Conservation (phyloP, 2,329 filamentous ascomycete species). For the Epichloe brachyelytri region DNA sequence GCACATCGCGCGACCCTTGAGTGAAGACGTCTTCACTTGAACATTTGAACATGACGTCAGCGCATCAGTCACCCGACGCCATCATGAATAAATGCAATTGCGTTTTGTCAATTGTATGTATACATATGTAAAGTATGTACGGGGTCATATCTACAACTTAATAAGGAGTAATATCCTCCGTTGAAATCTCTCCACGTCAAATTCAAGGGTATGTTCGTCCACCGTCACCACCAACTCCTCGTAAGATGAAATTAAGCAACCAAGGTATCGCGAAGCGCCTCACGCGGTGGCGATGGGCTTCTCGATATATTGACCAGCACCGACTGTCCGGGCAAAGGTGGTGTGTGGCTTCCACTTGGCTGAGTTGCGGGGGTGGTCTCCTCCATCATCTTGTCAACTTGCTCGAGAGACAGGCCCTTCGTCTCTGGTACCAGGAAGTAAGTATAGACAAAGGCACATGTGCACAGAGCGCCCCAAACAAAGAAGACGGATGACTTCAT, state of each 20-base stretch:
- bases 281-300: constrained; percentile 11
- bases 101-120: neutral
- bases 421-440: constrained; percentile 66
- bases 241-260: neutral
- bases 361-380: constrained; percentile 69
- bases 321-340: constrained; percentile 47
- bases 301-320: constrained; percentile 19
- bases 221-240: neutral
- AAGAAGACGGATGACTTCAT: constrained; percentile 61
- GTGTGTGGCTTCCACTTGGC: constrained; percentile 60
- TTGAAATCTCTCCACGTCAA: neutral
- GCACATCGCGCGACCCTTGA: no score
- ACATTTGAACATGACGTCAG: no score
- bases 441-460: constrained; percentile 45
- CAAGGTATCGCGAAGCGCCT: neutral
- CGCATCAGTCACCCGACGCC: no score
- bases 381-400: constrained; percentile 81
- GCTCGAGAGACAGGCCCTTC: constrained; percentile 65
- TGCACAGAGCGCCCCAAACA: constrained; percentile 59
- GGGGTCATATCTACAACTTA: neutral
- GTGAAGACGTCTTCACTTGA: no score
- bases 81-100: no score
- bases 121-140: neutral
- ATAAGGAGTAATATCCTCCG: neutral
- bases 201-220: constrained; percentile 1